Conservation (phyloP, 768 basidiomycete genomes). For the Termitomyces sp. region DNA sequence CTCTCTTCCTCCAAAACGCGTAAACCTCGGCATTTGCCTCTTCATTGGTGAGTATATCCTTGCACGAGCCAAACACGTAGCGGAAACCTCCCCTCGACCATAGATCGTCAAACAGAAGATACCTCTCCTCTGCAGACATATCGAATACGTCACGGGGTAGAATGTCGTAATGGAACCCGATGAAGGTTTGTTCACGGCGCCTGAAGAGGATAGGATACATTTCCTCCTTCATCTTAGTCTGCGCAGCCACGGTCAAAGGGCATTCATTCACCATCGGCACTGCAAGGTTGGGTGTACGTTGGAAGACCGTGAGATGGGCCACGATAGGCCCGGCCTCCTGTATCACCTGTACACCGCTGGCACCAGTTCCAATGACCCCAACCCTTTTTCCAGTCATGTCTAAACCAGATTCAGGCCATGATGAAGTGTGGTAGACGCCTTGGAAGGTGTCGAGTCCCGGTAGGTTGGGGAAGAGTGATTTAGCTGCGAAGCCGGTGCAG, state of each 20-base stretch:
- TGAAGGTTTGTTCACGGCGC: constrained; percentile 14
- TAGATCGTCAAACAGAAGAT: constrained; percentile 13
- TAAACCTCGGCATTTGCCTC: constrained; percentile 16
- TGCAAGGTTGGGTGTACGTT: constrained; percentile 19
- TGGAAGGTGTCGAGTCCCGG: neutral
- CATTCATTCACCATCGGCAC: constrained; percentile 16
- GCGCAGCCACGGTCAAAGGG: constrained; percentile 4
- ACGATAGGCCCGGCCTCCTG: constrained; percentile 16
- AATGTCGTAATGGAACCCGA: constrained; percentile 10
- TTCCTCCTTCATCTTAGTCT: constrained; percentile 12
- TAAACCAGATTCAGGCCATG: neutral
- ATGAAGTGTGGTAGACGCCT: neutral
- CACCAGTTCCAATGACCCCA: neutral
- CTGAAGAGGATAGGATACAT: neutral
- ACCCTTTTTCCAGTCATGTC: neutral
- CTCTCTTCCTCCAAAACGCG: constrained; percentile 19
- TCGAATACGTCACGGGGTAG: constrained; percentile 7
- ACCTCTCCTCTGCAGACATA: constrained; percentile 15
- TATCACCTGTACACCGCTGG: neutral
- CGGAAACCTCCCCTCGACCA: constrained; percentile 18
- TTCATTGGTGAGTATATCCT: constrained; percentile 11
- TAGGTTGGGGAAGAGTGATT: neutral
- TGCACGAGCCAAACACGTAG: constrained; percentile 13
- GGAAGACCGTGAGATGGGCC: constrained; percentile 20
- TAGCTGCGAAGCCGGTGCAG: neutral